Percentiles rank a stretch among this genome's conserved stretches.
These are phyloP conservation scores for Jacaranda mimosifolia DNA, from an alignment of 257 asterid species.

Conservation along the genomic window DNA sequence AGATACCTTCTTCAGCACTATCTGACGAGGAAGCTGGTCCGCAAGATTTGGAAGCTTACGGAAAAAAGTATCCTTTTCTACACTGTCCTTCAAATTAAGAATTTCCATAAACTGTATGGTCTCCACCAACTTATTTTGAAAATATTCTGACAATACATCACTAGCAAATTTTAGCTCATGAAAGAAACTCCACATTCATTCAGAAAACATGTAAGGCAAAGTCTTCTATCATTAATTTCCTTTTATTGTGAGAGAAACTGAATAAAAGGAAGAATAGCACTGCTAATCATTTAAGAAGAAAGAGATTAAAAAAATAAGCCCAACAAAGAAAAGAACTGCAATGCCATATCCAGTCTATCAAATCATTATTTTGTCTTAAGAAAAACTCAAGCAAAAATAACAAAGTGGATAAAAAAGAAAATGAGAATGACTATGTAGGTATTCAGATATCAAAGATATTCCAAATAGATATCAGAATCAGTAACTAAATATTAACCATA, in stretches of 20 bases:
- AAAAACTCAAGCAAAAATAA: slow-evolving; percentile 6
- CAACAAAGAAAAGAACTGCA: neutral
- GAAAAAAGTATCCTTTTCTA: slow-evolving; percentile 95
- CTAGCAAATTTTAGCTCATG: slow-evolving; percentile 38
- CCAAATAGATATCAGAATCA: neutral
- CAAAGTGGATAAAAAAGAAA: slow-evolving; percentile 14
- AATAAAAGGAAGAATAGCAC: slow-evolving; percentile 8
- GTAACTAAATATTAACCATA: neutral
- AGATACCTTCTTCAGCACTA: slow-evolving; percentile 92
- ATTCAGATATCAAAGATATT: neutral
- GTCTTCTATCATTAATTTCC: slow-evolving; percentile 25
- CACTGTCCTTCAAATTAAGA: slow-evolving; percentile 96
- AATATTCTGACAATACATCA: slow-evolving; percentile 79
- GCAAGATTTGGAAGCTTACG: slow-evolving; percentile 96
- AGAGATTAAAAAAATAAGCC: neutral
- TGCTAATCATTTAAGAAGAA: neutral
- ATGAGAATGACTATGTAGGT: neutral
- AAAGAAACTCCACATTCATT: neutral
- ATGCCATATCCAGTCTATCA: neutral
- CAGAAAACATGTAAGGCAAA: slow-evolving; percentile 12
- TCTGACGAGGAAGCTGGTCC: slow-evolving; percentile 96
- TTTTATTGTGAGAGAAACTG: slow-evolving; percentile 7
- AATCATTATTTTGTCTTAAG: neutral
- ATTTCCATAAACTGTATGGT: slow-evolving; percentile 99
- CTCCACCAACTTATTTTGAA: slow-evolving; percentile 95